phyloP scores from a whole-genome alignment of 1,284 basidiomycete species.

The Rhodotorula sp. region DNA sequence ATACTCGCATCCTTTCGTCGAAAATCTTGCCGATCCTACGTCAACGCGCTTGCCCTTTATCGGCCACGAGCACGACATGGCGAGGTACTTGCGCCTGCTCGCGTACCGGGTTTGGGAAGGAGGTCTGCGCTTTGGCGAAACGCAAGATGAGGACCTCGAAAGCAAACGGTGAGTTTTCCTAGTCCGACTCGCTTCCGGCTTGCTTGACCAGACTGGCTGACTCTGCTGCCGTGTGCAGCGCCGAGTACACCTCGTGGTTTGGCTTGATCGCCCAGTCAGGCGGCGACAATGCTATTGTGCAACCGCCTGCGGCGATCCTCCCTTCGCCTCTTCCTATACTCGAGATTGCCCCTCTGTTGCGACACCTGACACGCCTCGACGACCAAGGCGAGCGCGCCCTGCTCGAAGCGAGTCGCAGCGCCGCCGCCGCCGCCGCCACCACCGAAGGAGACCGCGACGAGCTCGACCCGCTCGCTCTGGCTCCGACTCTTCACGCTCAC shows the following conservation, averaged over 20 bases:
- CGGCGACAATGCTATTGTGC: conserved; percentile 10
- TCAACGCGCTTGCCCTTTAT: conserved; percentile 9
- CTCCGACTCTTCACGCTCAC: background rate
- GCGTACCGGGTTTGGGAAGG: background rate
- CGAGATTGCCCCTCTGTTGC: conserved; percentile 61
- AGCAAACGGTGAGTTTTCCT: conserved; percentile 4
- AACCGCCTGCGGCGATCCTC: conserved; percentile 12
- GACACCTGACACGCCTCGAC: conserved; percentile 66
- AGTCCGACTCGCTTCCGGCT: background rate
- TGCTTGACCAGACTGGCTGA: too few relatives aligned
- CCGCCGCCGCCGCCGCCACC: background rate
- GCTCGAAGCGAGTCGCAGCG: background rate
- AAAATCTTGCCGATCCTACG: background rate
- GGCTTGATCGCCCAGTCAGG: conserved; percentile 4
- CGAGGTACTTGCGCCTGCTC: background rate
- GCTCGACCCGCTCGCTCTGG: background rate
- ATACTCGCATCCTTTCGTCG: background rate
- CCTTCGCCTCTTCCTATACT: conserved; percentile 47
- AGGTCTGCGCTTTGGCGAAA: background rate
- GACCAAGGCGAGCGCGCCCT: conserved; percentile 53
- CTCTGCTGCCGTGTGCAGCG: conserved; percentile 2
- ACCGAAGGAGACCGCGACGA: background rate
- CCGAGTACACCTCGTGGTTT: conserved; percentile 3
- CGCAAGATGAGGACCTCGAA: conserved; percentile 14
- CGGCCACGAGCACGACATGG: conserved; percentile 21